Evolutionary conservation across 2,329 filamentous ascomycete species (phyloP), one percentile per base, ranked within the genome.

Genomic region (Aspergillus pseudotamarii): DNA sequence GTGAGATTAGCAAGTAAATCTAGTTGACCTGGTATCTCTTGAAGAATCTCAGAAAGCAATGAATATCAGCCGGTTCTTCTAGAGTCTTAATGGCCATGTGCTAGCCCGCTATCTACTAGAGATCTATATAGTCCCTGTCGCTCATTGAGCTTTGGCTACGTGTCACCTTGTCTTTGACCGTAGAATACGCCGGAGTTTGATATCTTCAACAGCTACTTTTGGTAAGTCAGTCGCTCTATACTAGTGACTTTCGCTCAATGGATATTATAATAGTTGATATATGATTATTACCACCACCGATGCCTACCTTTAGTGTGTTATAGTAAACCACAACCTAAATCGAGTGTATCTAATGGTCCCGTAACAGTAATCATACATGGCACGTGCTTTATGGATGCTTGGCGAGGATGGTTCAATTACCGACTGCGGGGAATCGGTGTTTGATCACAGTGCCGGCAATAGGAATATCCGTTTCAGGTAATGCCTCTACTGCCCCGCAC

Each of bases 401-500:
- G 26, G 57, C 50, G 23, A 61, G 26, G 28, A n/a, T 53, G 28
- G 19, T 43, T 66, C 67, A 66, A 60, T 69, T 57, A 53, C 68
- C 64, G 64, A 64, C 50, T 64, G 62, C 59, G 64, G 63, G 61
- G 59, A 54, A 30, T 62, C 61, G 64, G 64, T 53, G 26, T 67
- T 64, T 63, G 66, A 62, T 34, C 32, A 43, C 6, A 26, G 21
- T 46, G 46, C 46, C 68, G 68, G 68, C 60, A 64, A 68, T 53
- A 60, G 68, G 58, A 32, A 21, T 60, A 23, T 57, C 63, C 48
- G 26, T 57, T 61, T 56, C 41, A 36, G 64, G 59, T 43, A 48
- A 43, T 50, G 53, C 10, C 16, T 36, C 9, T 41, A 34, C 16
- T 58, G 56, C 60, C 60, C 60, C 60, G 56, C 60, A 56, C 55